Evolutionary conservation across 225 moss, liverwort and hornwort genomes (phyloP), one percentile per base, ranked within the genome.

Genomic region (Marchantia polymorpha): DNA sequence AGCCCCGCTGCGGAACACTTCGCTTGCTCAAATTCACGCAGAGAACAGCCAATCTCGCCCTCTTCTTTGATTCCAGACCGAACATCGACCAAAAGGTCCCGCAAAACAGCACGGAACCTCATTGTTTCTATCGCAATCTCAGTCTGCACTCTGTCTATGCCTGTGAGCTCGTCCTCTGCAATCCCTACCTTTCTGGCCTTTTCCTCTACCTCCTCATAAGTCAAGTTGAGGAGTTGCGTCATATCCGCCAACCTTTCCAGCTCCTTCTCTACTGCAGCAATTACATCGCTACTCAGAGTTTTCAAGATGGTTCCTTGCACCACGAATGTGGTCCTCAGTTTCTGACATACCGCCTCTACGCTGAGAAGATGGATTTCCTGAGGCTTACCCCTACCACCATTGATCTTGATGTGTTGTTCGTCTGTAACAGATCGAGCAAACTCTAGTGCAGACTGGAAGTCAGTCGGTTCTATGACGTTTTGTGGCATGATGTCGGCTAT

Each of bases 331-430:
- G 29, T 46, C 52, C 78, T 66, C 50, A 78, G 68, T 78, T 61
- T 61, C 39, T 19, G 26, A 55, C 67, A 66, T 14, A 78, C 68
- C 11, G 68, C 68, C 68, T 78, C 78, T 51, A 78, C 52, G 13
- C 67, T 66, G 14, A 78, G 54, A 3, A 78, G 67, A 53, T 29
- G 47, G 30, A 78, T 66, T 31, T 78, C 78, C 65, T 66, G 78
- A 66, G 78, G 78, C 53, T 78, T 78, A 51, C 78, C 78, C 52
- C 58, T 78, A 30, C 78, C 78, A 25, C 78, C 78, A 69, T 78
- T 78, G 52, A 66, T 48, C 7, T 66, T 54, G 4, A 66, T 78
- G 19, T 52, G 65, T 4, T 69, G 39, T 29, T 49, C 27, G 58
- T 69, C 68, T 66, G 52, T 52, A 9, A 78, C 16, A 6, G 65